Evolutionary conservation across 441 rosid genomes (phyloP).

Genomic region (Mallotus japonicus): DNA sequence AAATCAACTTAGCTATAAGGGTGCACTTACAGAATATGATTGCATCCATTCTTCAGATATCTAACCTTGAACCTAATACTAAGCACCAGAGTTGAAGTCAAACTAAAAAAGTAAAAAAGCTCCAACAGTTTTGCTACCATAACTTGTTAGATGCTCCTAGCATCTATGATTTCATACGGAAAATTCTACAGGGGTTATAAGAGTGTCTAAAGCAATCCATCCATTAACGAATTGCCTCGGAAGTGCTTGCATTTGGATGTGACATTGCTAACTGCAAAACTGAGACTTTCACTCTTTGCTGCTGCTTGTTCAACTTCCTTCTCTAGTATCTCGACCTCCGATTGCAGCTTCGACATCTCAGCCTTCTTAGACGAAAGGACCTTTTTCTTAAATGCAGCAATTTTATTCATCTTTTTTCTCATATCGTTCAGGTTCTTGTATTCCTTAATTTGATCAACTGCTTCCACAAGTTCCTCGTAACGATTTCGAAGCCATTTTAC

Average conservation of each 20-base stretch:
- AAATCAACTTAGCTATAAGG: too few relatives aligned
- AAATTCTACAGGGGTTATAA: too few relatives aligned
- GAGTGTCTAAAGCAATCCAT: slow-evolving; percentile 11
- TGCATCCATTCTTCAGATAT: too few relatives aligned
- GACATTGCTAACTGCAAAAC: background rate
- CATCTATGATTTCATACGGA: too few relatives aligned
- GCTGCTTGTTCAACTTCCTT: slow-evolving; percentile 6
- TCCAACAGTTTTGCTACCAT: too few relatives aligned
- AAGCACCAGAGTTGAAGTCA: too few relatives aligned
- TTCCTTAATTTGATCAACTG: slow-evolving; percentile 1
- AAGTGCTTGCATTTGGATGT: slow-evolving; percentile 17
- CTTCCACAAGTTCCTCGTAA: slow-evolving; percentile 10
- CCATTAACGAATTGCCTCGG: background rate
- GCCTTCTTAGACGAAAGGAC: slow-evolving; percentile 9
- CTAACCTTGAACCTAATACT: too few relatives aligned
- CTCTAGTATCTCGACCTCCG: slow-evolving; percentile 3
- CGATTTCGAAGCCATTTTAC: background rate
- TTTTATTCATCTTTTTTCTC: background rate
- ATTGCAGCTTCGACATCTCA: slow-evolving; percentile 14
- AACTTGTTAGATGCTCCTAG: too few relatives aligned
- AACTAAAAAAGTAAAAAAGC: too few relatives aligned
- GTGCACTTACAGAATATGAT: too few relatives aligned
- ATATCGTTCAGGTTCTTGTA: background rate
- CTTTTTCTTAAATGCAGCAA: background rate
- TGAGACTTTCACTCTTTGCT: background rate